A percentile compares a stretch with the other conserved stretches of the same genome.
Evolutionary conservation across 345 rosid genomes (phyloP).

Genomic region (Melaleuca alternifolia): DNA sequence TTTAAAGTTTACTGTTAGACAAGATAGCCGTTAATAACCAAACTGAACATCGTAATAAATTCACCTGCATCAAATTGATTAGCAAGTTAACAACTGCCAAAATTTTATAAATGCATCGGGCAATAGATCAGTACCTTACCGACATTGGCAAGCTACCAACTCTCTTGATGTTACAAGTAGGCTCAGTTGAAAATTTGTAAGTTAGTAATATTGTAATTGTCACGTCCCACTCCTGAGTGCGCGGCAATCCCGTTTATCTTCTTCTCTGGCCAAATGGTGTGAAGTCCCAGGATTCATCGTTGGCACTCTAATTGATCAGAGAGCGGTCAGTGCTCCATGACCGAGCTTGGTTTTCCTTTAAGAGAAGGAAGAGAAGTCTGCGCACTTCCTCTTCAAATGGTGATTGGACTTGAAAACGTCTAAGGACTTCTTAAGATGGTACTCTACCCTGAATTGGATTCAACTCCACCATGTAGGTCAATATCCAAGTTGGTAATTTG

Average conservation of each 20-base stretch:
- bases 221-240: too few species aligned
- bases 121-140: accelerated
- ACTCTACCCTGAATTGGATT: background rate
- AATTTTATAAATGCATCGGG: background rate
- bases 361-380: too few species aligned
- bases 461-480: background rate
- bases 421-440: background rate
- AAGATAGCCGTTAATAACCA: accelerated
- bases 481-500: background rate
- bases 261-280: too few species aligned
- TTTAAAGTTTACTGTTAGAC: background rate
- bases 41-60: background rate
- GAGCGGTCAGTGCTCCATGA: too few species aligned
- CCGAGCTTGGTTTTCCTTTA: too few species aligned
- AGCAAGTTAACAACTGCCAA: background rate
- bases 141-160: background rate
- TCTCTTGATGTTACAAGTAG: background rate
- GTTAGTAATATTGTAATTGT: background rate
- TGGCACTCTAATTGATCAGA: too few species aligned
- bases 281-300: too few species aligned
- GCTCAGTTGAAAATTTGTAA: background rate
- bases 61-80: background rate
- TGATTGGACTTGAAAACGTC: background rate
- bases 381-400: background rate
- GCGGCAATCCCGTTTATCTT: too few species aligned